Evolutionary conservation across 768 basidiomycete species (phyloP).

Genomic region (Mycena chlorophos): DNA sequence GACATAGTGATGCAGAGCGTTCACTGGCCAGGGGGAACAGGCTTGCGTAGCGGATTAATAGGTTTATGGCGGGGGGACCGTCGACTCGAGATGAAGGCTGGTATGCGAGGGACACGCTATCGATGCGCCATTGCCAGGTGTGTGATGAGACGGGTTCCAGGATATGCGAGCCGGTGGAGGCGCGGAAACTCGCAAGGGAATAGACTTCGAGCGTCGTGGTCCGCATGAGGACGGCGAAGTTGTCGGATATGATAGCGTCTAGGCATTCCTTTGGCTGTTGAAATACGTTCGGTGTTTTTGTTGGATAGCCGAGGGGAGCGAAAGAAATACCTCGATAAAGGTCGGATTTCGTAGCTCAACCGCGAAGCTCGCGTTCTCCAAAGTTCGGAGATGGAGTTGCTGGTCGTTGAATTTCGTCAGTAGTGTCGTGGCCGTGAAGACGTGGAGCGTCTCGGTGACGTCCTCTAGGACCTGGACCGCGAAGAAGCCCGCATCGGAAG

Average conservation of each 20-base stretch:
- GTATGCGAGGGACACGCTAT: constrained; percentile 44
- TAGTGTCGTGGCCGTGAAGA: constrained; percentile 38
- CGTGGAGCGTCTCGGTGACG: constrained; percentile 34
- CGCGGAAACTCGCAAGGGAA: constrained; percentile 30
- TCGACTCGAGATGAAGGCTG: constrained; percentile 30
- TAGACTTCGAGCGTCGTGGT: constrained; percentile 45
- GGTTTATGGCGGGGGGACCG: constrained; percentile 38
- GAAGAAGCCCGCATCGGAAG: constrained; percentile 38
- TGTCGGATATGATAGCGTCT: constrained; percentile 42
- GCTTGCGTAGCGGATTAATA: constrained; percentile 61
- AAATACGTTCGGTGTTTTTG: not conserved
- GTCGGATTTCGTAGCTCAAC: constrained; percentile 39
- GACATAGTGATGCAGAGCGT: constrained; percentile 63
- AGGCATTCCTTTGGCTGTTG: constrained; percentile 40
- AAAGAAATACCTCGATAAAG: constrained; percentile 30
- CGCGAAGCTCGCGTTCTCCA: constrained; percentile 30
- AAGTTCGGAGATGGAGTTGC: constrained; percentile 39
- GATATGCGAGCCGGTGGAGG: constrained; percentile 21
- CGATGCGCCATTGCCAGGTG: constrained; percentile 59
- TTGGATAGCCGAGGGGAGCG: not conserved
- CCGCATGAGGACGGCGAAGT: constrained; percentile 49
- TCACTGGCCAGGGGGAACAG: constrained; percentile 66
- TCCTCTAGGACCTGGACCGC: constrained; percentile 32
- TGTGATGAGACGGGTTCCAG: constrained; percentile 48
- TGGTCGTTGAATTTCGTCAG: constrained; percentile 36